Evolutionary conservation across 129 eudicot species (phyloP).

Genomic region (Oenanthe sinensis): DNA sequence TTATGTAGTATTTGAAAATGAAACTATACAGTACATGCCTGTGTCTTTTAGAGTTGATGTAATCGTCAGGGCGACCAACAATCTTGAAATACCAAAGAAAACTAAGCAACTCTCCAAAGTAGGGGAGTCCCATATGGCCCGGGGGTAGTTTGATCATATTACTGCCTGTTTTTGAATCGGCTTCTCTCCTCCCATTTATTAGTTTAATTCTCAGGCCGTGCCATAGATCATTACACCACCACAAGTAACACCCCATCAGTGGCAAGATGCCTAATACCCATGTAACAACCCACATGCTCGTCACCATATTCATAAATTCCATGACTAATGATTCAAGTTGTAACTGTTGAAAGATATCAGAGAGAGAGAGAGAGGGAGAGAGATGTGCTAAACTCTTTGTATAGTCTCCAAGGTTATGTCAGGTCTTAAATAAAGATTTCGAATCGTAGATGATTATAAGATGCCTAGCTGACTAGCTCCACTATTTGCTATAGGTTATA

Average conservation of each 20-base stretch:
- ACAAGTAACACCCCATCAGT: constrained; percentile 13
- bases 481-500: neutral
- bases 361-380: neutral
- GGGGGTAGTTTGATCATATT: constrained; percentile 13
- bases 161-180: neutral
- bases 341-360: neutral
- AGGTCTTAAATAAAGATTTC: neutral
- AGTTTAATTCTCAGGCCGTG: neutral
- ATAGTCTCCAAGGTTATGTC: neutral
- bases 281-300: constrained; percentile 7
- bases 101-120: constrained; percentile 18
- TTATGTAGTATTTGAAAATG: neutral
- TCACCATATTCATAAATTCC: neutral
- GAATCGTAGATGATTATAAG: too few species aligned
- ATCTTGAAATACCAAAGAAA: constrained; percentile 24
- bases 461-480: too few species aligned
- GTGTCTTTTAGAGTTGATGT: constrained; percentile 17
- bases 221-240: constrained; percentile 26
- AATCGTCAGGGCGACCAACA: constrained; percentile 19
- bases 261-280: constrained; percentile 11
- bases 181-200: neutral
- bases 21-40: neutral
- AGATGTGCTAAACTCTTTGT: neutral
- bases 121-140: constrained; percentile 26
- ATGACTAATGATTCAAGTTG: neutral